Evolutionary conservation across 1,284 basidiomycete genomes (phyloP).

Genomic region (Ganoderma lucidum): DNA sequence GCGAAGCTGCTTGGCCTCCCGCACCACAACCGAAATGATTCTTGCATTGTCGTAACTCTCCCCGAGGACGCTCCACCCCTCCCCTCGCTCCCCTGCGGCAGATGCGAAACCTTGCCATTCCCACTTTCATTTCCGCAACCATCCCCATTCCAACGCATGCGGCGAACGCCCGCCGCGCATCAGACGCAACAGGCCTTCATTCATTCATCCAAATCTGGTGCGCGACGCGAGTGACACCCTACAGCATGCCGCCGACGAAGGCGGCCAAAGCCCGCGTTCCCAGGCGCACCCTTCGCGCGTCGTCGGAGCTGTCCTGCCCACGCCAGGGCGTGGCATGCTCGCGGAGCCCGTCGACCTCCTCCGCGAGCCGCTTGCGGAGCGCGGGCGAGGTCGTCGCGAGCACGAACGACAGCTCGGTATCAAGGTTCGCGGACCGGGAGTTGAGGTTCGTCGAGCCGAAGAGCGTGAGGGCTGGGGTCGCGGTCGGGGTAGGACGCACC

Average conservation of each 20-base stretch:
- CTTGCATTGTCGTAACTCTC: not conserved
- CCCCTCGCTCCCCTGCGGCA: not conserved
- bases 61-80: not conserved
- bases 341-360: conserved; percentile 57
- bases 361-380: conserved; percentile 49
- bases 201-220: not conserved
- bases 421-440: conserved; percentile 88
- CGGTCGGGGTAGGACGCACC: conserved; percentile 68
- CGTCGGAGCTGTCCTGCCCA: conserved; percentile 46
- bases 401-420: conserved; percentile 93
- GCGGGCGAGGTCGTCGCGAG: conserved; percentile 71
- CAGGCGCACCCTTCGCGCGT: conserved; percentile 72
- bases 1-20: not conserved
- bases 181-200: not conserved
- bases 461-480: conserved; percentile 79
- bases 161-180: not conserved
- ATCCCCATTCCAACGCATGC: conserved; percentile 10
- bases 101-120: conserved; percentile 13
- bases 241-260: conserved; percentile 75
- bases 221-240: conserved; percentile 6
- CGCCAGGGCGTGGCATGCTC: conserved; percentile 60
- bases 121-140: conserved; percentile 20
- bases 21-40: not conserved
- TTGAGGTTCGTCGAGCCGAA: conserved; percentile 98
- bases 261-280: conserved; percentile 74